Conservation (phyloP, 73 alveolate species). For the Uronychia setigera region DNA sequence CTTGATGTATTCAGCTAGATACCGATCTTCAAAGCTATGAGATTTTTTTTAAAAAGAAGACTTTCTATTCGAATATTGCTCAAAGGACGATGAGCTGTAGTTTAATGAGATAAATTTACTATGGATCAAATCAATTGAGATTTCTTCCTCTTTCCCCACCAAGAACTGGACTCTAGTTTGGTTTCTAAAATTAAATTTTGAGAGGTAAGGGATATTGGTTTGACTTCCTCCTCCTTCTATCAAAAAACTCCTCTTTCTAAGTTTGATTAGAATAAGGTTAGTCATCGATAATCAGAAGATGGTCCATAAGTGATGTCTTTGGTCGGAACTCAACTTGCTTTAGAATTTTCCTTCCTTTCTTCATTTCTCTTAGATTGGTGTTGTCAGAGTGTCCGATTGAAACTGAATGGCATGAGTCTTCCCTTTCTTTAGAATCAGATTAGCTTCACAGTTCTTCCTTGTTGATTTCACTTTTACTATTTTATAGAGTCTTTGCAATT, state of each 20-base stretch:
- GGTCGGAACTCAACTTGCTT: too few relatives aligned
- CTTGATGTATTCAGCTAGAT: too few relatives aligned
- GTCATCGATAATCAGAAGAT: not conserved
- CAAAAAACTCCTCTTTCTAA: not conserved
- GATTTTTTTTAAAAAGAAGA: too few relatives aligned
- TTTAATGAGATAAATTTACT: too few relatives aligned
- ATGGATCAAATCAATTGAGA: too few relatives aligned
- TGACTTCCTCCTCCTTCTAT: too few relatives aligned
- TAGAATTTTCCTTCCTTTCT: too few relatives aligned
- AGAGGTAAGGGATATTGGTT: not conserved
- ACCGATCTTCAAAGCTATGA: too few relatives aligned
- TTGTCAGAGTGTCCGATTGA: not conserved
- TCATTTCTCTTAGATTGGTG: not conserved
- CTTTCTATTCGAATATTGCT: too few relatives aligned
- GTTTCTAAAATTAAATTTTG: not conserved
- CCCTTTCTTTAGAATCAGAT: not conserved
- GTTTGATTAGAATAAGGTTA: not conserved
- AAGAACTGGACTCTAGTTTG: not conserved
- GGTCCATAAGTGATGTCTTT: not conserved
- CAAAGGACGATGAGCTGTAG: too few relatives aligned
- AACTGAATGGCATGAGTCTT: not conserved
- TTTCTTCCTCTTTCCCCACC: too few relatives aligned
- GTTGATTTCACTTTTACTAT: not conserved
- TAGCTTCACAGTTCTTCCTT: not conserved
- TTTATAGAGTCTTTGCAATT: not conserved